Evolutionary conservation across 2,329 filamentous ascomycete genomes (phyloP).

Genomic region (Colletotrichum zoysiae): DNA sequence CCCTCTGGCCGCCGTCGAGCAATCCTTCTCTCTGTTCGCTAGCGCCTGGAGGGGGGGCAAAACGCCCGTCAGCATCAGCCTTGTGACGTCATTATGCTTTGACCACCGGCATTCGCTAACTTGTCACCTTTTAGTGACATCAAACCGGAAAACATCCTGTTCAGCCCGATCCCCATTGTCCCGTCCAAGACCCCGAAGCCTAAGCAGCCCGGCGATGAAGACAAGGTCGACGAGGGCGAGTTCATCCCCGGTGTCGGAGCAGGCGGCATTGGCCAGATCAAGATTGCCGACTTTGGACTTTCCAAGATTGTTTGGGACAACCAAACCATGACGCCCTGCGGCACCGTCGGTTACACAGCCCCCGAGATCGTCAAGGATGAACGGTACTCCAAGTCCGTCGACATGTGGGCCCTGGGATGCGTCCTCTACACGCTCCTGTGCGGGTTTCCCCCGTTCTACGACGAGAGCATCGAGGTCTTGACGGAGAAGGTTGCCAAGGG

Average conservation of each 20-base stretch:
- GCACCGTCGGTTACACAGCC: constrained; percentile 97
- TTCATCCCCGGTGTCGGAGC: constrained; percentile 85
- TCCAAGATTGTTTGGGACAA: constrained; percentile 99
- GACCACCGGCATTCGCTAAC: constrained; percentile 9
- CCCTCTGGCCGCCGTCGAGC: neutral
- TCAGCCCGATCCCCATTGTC: constrained; percentile 86
- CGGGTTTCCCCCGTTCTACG: constrained; percentile 98
- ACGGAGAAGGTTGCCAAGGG: constrained; percentile 98
- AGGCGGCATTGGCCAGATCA: constrained; percentile 93
- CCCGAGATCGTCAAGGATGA: constrained; percentile 99
- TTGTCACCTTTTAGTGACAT: constrained; percentile 76
- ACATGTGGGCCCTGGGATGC: constrained; percentile 99
- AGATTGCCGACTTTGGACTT: constrained; percentile 97
- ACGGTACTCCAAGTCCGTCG: constrained; percentile 97
- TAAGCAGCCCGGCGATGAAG: constrained; percentile 88
- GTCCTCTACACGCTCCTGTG: constrained; percentile 97
- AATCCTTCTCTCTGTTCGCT: neutral
- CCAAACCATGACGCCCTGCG: constrained; percentile 99
- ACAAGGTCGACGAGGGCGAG: constrained; percentile 97
- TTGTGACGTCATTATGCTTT: constrained; percentile 48
- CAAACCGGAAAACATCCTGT: constrained; percentile 97
- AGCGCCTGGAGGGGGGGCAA: neutral
- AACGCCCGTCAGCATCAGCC: neutral
- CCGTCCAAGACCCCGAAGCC: constrained; percentile 86
- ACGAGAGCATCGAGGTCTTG: constrained; percentile 96